Conservation (phyloP, 805 yeast species). For the Metschnikowia cerradonensis region DNA sequence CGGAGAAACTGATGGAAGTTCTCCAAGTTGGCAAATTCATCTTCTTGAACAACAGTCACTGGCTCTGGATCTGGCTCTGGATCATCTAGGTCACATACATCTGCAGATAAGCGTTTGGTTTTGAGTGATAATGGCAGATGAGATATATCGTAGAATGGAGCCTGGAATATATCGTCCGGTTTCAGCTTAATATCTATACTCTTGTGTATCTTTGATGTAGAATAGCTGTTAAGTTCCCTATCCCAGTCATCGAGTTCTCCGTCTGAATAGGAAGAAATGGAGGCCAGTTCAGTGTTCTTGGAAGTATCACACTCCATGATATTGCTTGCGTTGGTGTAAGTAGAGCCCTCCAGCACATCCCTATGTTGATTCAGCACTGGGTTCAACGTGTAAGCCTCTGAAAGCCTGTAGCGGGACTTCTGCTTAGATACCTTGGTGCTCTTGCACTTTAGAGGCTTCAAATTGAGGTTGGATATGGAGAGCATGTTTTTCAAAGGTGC, state of each 20-base stretch:
- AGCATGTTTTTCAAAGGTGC: slow-evolving; percentile 11
- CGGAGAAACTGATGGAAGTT: slow-evolving; percentile 27
- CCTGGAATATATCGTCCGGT: background rate
- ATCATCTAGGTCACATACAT: slow-evolving; percentile 7
- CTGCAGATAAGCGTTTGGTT: background rate
- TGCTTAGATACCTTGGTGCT: slow-evolving; percentile 32
- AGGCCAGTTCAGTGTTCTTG: background rate
- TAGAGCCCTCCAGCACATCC: slow-evolving; percentile 14
- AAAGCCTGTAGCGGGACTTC: slow-evolving; percentile 39
- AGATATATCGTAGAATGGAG: background rate
- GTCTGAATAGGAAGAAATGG: background rate
- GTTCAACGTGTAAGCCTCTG: slow-evolving; percentile 35
- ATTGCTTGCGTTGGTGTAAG: slow-evolving; percentile 13
- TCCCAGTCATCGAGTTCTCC: slow-evolving; percentile 1
- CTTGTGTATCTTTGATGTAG: background rate
- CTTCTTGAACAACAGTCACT: background rate
- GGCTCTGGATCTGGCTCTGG: slow-evolving; percentile 2
- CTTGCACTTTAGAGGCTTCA: slow-evolving; percentile 39
- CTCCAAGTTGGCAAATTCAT: slow-evolving; percentile 18
- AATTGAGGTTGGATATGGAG: slow-evolving; percentile 34
- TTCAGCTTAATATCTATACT: background rate
- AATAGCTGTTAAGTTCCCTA: background rate
- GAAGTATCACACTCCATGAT: slow-evolving; percentile 10
- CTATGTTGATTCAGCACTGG: slow-evolving; percentile 24
- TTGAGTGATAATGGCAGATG: slow-evolving; percentile 10